Base-by-base conservation (phyloP, 306 rosid genomes). In the Trifolium fragiferum region DNA sequence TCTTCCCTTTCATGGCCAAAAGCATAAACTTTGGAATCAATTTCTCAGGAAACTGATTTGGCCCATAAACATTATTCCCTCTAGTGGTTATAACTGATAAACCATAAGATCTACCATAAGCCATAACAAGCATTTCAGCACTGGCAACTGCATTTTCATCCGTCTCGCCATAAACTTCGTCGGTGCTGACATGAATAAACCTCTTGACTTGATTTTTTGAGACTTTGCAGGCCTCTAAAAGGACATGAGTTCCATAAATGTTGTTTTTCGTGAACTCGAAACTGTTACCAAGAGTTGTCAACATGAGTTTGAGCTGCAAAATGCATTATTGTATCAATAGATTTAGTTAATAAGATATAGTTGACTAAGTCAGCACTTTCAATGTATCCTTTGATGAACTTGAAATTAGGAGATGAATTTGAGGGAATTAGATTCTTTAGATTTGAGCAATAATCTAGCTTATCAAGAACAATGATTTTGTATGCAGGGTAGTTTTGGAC, bases 81-180 rank as follows among this genome's bases (percentile, higher is more conserved):
- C 84, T 63, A 0, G 84, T 81, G 27, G 84, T 76, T 57, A 81
- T 81, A 35, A 81, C 81, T 0, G 84, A 81, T 33, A 81, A 69
- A 0, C 81, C 81, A 64, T 81, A 81, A 1, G 84, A 81, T 14
- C 84, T 76, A 7, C 84, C 84, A 69, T 81, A 81, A 2, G 84
- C 81, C 84, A 81, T 81, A 1, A 81, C 84, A 76, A 81, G 84
- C 84, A 81, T 81, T 65, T 81, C 84, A 9, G 81, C 81, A 21
- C 81, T 81, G 37, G 78, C 78, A 4, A 66, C 19, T 0, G 78
- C 78, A 73, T 73, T 68, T 49, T 79, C 83, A 6, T 79, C 78
- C n/a, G 83, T 79, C 44, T 79, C 83, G 0, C 83, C 78, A 57
- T 79, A 79, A 12, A 79, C 78, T 18, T 79, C 78, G 33, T 79